Base-by-base conservation (phyloP, 2,329 filamentous ascomycete species). In the Venturia oleaginea region DNA sequence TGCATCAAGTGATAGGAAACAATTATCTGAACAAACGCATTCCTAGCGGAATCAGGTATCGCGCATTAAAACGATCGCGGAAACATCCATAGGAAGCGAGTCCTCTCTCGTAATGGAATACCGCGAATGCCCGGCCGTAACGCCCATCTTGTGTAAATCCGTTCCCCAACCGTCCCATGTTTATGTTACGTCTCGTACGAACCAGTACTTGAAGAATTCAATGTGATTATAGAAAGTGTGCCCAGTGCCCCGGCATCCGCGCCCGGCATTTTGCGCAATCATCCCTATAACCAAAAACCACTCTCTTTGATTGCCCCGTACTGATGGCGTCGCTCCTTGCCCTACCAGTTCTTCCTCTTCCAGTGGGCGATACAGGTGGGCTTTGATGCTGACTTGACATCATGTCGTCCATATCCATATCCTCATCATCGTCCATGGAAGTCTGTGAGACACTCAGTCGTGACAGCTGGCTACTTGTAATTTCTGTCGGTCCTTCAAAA, bases 211-310 rank as follows among this genome's bases (percentile, higher is more conserved):
- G 5, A 11, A 34, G 24, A n/a, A n/a, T 11, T 27, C 30, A n/a
- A 15, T 15, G 13, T 34, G 6, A 34, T 57, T 6, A 57, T 34
- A 78, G 66, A 65, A 80, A 80, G 67, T 81, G 79, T 64, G 78
- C 78, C 72, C 80, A 80, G 65, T 81, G 79, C 0, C 79, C 79
- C 1, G 79, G 79, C n/a, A 81, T 76, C 63, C 75, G 70, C 66
- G 74, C 71, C 63, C 73, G 72, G 67, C 79, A 81, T 69, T 80
- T 81, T 59, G 80, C 77, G 67, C 79, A 81, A 66, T 81, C 79
- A 13, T 79, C 75, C 34, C 79, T 71, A 67, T 77, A 81, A 17
- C 79, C 79, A 76, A 81, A 80, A 66, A 76, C 76, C 65, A 80
- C 76, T 46, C 76, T 71, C 30, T 72, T 76, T 64, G 74, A 73